phyloP scores from a whole-genome alignment of 1,139 yeast genomes.

The Hansenula sp. region DNA sequence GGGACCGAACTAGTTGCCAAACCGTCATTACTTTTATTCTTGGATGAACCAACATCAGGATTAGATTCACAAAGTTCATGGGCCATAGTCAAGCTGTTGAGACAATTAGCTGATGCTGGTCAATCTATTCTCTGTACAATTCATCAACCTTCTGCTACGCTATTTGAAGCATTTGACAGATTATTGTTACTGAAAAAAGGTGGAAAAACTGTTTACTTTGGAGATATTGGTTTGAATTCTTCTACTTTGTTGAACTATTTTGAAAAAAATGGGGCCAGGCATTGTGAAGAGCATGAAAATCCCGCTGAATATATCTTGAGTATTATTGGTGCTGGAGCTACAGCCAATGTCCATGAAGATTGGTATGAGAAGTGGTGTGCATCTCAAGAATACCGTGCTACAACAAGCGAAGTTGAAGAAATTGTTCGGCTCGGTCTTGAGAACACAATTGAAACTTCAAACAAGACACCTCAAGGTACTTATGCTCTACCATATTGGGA shows the following conservation, averaged over 20 bases:
- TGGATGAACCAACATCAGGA: constrained; percentile 89
- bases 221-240: constrained; percentile 70
- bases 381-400: constrained; percentile 27
- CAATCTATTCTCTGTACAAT: constrained; percentile 82
- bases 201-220: constrained; percentile 78
- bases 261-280: constrained; percentile 41
- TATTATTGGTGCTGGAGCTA: constrained; percentile 62
- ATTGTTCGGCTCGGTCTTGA: constrained; percentile 5
- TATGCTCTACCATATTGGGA: constrained; percentile 32
- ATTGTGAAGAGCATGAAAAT: constrained; percentile 40
- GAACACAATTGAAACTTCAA: constrained; percentile 29
- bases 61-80: constrained; percentile 89
- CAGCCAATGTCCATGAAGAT: constrained; percentile 36
- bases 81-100: constrained; percentile 74
- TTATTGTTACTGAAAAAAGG: constrained; percentile 68
- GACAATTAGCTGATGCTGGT: constrained; percentile 71
- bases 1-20: constrained; percentile 82
- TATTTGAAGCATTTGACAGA: constrained; percentile 75
- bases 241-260: constrained; percentile 52
- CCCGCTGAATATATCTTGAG: constrained; percentile 62
- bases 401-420: constrained; percentile 24
- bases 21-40: constrained; percentile 65
- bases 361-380: constrained; percentile 45
- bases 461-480: constrained; percentile 12
- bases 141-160: constrained; percentile 78